Evolutionary conservation across 805 yeast species (phyloP).

Genomic region (Lipomyces spencermartinsiae): DNA sequence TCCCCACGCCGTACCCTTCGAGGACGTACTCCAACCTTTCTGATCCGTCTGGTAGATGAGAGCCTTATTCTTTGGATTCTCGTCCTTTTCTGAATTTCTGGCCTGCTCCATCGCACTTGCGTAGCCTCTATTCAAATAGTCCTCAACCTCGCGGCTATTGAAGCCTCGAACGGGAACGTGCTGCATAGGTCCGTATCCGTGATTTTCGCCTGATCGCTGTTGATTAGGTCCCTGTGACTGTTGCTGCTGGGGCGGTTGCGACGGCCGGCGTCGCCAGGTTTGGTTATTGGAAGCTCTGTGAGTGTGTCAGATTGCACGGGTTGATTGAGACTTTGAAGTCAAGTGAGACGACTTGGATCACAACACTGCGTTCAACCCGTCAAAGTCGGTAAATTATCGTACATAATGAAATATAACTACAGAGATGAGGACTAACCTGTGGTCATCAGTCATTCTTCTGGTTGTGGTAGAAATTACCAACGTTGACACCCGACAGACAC

Average conservation of each 20-base stretch:
- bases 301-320: neutral
- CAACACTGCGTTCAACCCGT: neutral
- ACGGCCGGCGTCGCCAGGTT: constrained; percentile 35
- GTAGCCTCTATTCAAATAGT: constrained; percentile 29
- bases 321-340: neutral
- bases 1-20: constrained; percentile 28
- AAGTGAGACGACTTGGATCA: neutral
- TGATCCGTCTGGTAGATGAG: constrained; percentile 23
- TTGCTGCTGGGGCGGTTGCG: constrained; percentile 15
- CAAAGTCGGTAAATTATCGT: too few relatives aligned
- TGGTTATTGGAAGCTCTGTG: constrained; percentile 8
- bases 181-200: constrained; percentile 7
- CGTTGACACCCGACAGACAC: neutral
- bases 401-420: neutral
- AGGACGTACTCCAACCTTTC: constrained; percentile 32
- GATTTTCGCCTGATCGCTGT: constrained; percentile 7
- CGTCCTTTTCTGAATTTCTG: constrained; percentile 13
- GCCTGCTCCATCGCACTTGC: constrained; percentile 28
- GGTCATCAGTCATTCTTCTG: constrained; percentile 14
- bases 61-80: constrained; percentile 7
- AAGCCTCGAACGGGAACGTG: constrained; percentile 30
- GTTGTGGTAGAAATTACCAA: neutral
- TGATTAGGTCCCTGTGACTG: constrained; percentile 11
- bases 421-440: constrained; percentile 7
- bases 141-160: constrained; percentile 36